Conservation (phyloP, 2,329 filamentous ascomycete genomes). For the Colletotrichum nymphaeae region DNA sequence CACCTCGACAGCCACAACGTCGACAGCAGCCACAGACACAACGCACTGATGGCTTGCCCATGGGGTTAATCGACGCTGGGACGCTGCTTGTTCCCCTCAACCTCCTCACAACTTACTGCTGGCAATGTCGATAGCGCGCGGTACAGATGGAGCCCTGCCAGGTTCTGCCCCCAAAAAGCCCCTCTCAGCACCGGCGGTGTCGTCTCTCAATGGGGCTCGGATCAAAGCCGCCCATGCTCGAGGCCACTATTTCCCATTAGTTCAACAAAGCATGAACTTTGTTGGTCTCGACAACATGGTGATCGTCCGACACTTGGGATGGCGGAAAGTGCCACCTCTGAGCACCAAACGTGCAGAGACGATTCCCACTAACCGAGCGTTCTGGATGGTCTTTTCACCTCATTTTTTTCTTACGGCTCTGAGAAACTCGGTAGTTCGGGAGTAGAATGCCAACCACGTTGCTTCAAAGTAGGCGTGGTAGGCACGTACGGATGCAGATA, state of each 20-base stretch:
- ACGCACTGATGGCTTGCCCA: slow-evolving; percentile 26
- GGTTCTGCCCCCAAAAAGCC: slow-evolving; percentile 1
- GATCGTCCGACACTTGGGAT: slow-evolving; percentile 31
- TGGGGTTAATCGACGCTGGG: not conserved
- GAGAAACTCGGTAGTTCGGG: not conserved
- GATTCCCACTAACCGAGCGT: slow-evolving; percentile 12
- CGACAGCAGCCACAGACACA: slow-evolving; percentile 21
- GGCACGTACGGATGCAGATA: not conserved
- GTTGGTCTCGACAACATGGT: slow-evolving; percentile 10
- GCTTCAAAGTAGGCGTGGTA: not conserved
- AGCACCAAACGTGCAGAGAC: slow-evolving; percentile 7
- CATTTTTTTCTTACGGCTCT: not conserved
- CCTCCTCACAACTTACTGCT: not conserved
- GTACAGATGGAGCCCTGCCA: not conserved
- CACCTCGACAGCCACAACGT: slow-evolving; percentile 5
- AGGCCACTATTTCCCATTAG: slow-evolving; percentile 12
- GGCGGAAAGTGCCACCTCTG: slow-evolving; percentile 9
- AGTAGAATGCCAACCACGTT: not conserved
- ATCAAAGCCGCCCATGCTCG: slow-evolving; percentile 14
- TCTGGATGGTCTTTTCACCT: not conserved
- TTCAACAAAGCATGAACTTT: slow-evolving; percentile 22
- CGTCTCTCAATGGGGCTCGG: slow-evolving; percentile 11
- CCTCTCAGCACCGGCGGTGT: slow-evolving; percentile 14
- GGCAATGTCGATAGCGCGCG: not conserved
- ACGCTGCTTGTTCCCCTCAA: not conserved